These are phyloP conservation scores for Tolypocladium sp. DNA, from an alignment of 2,329 filamentous ascomycete genomes.

Conservation along the genomic window DNA sequence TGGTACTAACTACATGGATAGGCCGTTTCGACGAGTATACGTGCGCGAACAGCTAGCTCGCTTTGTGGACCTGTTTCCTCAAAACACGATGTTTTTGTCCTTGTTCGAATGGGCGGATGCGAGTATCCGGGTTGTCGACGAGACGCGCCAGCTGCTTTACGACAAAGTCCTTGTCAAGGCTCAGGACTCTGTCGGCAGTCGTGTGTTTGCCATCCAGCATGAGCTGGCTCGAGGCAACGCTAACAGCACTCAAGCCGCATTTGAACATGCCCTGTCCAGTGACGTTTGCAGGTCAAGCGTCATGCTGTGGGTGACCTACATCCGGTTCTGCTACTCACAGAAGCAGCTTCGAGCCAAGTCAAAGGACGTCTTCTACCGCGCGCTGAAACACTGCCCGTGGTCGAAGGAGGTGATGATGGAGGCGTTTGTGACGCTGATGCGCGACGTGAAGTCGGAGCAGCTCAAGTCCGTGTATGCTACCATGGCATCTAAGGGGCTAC, in stretches of 20 bases:
- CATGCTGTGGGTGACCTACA: slow-evolving; percentile 40
- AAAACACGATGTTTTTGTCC: slow-evolving; percentile 66
- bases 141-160: slow-evolving; percentile 58
- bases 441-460: slow-evolving; percentile 37
- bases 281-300: slow-evolving; percentile 28
- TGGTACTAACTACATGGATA: slow-evolving; percentile 11
- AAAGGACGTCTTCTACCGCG: slow-evolving; percentile 39
- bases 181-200: slow-evolving; percentile 33
- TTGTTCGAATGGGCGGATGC: slow-evolving; percentile 68
- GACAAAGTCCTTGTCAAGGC: slow-evolving; percentile 34
- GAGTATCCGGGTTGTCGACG: slow-evolving; percentile 64
- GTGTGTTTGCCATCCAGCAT: slow-evolving; percentile 42
- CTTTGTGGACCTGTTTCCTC: slow-evolving; percentile 58
- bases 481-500: slow-evolving; percentile 38
- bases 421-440: slow-evolving; percentile 35
- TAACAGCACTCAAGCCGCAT: slow-evolving; percentile 40
- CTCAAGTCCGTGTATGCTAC: slow-evolving; percentile 38
- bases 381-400: slow-evolving; percentile 38
- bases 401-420: slow-evolving; percentile 41
- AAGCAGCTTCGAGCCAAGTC: slow-evolving; percentile 28
- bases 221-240: slow-evolving; percentile 38
- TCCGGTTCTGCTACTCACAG: slow-evolving; percentile 34
- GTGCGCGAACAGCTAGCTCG: slow-evolving; percentile 52
- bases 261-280: slow-evolving; percentile 40
- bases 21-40: slow-evolving; percentile 58